Evolutionary conservation across 2,329 filamentous ascomycete genomes (phyloP), one percentile per base, ranked within the genome.

Genomic region (Clonostachys solani): DNA sequence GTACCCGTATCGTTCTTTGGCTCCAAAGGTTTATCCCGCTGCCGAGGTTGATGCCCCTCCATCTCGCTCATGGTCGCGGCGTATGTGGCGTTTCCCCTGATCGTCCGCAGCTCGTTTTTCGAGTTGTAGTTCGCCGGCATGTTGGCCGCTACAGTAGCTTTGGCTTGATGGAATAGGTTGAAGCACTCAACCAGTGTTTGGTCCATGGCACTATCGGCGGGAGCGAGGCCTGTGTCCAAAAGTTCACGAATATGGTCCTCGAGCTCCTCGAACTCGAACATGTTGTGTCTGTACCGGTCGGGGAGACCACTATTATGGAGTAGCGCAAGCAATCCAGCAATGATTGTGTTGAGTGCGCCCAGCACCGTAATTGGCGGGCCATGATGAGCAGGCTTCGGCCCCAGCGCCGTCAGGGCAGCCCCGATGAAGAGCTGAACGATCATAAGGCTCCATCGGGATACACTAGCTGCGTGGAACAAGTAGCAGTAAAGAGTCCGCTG

Each of bases 221-320:
- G 69, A 17, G 74, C 68, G 19, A 79, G 66, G 35, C 68, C 64
- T 2, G 70, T 73, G 50, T 77, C 71, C 36, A 79, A 65, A 5
- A 79, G 60, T 50, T 72, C 67, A 55, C 73, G 74, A 54, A 80
- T 65, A 52, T 72, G 65, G 49, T 78, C 73, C 52, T 78, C 74
- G 29, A 78, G 62, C 37, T 69, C 65, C 45, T 66, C 64, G 54
- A 77, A 78, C 54, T 78, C 73, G 29, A 69, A 65, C 52, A 69
- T 69, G 54, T 79, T 67, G 44, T 69, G 69, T 29, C 74, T 67
- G 52, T 78, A 78, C 8, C 75, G 62, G 50, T 78, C 73, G 3
- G 76, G 75, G 16, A 80, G 56, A 2, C 76, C 76, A 49, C 73
- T 78, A 55, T 79, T 79, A 59, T 78, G 74, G 48, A 80, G 54